Base-by-base conservation (phyloP, 169 alveolate species). In the Plasmodium falciparum region DNA sequence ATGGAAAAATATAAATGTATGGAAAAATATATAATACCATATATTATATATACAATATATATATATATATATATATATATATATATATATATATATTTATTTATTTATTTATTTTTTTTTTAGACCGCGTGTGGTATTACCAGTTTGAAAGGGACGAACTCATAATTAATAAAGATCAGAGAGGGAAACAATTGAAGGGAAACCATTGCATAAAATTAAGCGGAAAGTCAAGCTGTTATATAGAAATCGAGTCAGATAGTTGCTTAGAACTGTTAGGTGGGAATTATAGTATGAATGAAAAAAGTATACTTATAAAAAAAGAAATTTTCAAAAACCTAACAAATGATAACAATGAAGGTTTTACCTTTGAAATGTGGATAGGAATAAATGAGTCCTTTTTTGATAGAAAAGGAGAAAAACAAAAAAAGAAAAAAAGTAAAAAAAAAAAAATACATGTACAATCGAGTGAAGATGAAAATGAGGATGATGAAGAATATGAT, bases 361-460 rank as follows among this genome's bases (percentile, higher is more conserved):
- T 83, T 83, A 69, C 91, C 6, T 83, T 83, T 59, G 83, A 83
- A 39, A 69, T 83, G 80, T 83, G 91, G 91, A 56, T 83, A 15
- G 91, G 91, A 12, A 54, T 83, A 29, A 12, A 83, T 33, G 85
- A 83, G 43, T 43, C 13, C 8, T 12, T 26, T 49, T 9, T 63
- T 0, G n/a, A 43, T 0, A 1, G 29, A 6, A 67, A 72, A 24
- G 69, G 56, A 20, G 62, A 65, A 11, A 70, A 70, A 5, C 6
- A 74, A 59, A 26, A 74, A 74, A 54, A 74, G 15, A 9, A 59
- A 9, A 13, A 13, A 2, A 15, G 11, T 24, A 66, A 66, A 26
- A 11, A n/a, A 12, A 12, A 66, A 26, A 17, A n/a, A 66, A 22
- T 0, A 29, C 15, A 66, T n/a, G 58, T 26, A 66, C 15, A n/a